These are phyloP conservation scores for Lasiodiplodia sp. DNA, from an alignment of 2,329 filamentous ascomycete species.

Conservation along the genomic window DNA sequence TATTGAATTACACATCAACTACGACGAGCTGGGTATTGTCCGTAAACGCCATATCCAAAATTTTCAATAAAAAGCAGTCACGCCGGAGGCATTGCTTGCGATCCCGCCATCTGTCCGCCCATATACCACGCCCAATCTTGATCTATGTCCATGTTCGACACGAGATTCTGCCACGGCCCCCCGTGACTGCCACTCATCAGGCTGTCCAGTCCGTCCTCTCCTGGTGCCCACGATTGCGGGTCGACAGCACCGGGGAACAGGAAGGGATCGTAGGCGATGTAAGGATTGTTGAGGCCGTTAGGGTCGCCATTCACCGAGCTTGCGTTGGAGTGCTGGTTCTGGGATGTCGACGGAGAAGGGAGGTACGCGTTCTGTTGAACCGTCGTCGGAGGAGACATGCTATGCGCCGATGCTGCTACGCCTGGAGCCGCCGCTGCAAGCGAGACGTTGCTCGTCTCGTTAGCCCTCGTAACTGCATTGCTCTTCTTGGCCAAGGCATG, in stretches of 20 bases:
- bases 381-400: conserved; percentile 33
- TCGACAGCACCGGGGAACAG: conserved; percentile 11
- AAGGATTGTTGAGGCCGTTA: conserved; percentile 7
- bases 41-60: background rate
- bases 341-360: conserved; percentile 5
- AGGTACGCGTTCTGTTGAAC: conserved; percentile 30
- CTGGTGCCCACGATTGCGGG: background rate
- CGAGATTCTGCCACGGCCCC: conserved; percentile 48
- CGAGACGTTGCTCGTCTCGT: background rate
- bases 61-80: background rate
- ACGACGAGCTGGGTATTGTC: conserved; percentile 1
- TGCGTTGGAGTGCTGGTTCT: conserved; percentile 7
- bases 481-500: conserved; percentile 11
- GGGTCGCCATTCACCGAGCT: conserved; percentile 15
- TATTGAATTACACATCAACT: background rate
- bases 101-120: conserved; percentile 36
- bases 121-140: conserved; percentile 52
- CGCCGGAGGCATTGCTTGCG: background rate
- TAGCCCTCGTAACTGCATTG: background rate
- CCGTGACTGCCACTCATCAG: conserved; percentile 38
- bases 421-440: background rate
- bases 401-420: conserved; percentile 22
- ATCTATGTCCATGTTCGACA: conserved; percentile 40
- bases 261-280: conserved; percentile 24
- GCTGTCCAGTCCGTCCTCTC: conserved; percentile 29